Percentiles rank a stretch among this genome's conserved stretches.
Evolutionary conservation across 495 filamentous ascomycete genomes (phyloP).

Genomic region (Hyaloscypha finlandica): DNA sequence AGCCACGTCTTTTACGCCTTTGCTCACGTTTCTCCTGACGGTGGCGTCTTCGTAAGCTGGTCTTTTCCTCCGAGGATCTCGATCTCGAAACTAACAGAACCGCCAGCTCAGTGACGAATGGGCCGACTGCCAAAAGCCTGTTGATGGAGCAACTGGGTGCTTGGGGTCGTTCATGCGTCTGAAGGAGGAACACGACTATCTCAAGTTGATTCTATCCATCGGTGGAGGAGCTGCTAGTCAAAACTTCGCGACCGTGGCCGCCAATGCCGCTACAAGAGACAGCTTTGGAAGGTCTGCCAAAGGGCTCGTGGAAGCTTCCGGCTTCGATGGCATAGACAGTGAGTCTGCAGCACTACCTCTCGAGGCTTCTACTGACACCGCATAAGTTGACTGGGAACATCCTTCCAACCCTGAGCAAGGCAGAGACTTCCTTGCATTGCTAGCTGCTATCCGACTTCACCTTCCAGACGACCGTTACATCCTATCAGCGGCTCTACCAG

Average conservation of each 20-base stretch:
- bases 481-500: constrained; percentile 81
- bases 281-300: constrained; percentile 74
- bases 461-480: constrained; percentile 76
- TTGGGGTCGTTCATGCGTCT: constrained; percentile 74
- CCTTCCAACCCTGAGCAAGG: constrained; percentile 71
- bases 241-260: constrained; percentile 74
- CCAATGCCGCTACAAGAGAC: constrained; percentile 58
- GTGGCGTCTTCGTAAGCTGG: constrained; percentile 72
- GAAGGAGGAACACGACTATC: constrained; percentile 72
- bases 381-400: constrained; percentile 90
- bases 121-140: constrained; percentile 77
- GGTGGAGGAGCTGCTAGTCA: constrained; percentile 81
- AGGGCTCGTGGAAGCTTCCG: constrained; percentile 71
- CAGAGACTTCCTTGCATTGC: constrained; percentile 69
- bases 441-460: constrained; percentile 66
- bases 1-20: constrained; percentile 89
- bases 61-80: background rate
- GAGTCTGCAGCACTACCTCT: constrained; percentile 33
- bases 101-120: constrained; percentile 80
- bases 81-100: background rate
- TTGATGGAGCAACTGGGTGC: constrained; percentile 77
- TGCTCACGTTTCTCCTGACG: constrained; percentile 79
- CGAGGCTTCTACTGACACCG: background rate
- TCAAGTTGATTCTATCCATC: constrained; percentile 83
- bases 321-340: constrained; percentile 88